phyloP scores from a whole-genome alignment of 2,329 filamentous ascomycete species.

The Sarocladiaceae sp. region DNA sequence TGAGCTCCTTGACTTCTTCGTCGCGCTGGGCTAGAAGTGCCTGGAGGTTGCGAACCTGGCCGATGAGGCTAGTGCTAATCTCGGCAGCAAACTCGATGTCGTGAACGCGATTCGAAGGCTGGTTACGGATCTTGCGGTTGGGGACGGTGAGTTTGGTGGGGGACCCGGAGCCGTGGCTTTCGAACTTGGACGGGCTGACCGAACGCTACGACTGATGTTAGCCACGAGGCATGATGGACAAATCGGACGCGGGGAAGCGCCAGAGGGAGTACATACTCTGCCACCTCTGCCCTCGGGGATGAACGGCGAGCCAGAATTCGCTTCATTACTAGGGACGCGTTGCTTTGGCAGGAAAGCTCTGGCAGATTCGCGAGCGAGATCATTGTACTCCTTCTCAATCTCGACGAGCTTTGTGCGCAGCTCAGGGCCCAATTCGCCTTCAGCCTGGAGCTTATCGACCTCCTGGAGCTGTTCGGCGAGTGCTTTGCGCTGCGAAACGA shows the following conservation, averaged over 20 bases:
- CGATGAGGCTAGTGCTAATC: slow-evolving; percentile 88
- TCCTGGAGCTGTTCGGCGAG: slow-evolving; percentile 77
- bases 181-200: slow-evolving; percentile 70
- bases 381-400: slow-evolving; percentile 91
- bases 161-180: slow-evolving; percentile 76
- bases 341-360: slow-evolving; percentile 83
- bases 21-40: slow-evolving; percentile 80
- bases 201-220: slow-evolving; percentile 47
- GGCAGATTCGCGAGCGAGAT: slow-evolving; percentile 83
- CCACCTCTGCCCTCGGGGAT: slow-evolving; percentile 45
- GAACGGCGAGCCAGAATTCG: slow-evolving; percentile 44
- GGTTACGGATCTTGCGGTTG: slow-evolving; percentile 83
- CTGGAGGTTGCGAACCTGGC: slow-evolving; percentile 90
- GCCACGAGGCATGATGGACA: background rate
- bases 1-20: slow-evolving; percentile 70
- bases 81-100: slow-evolving; percentile 98
- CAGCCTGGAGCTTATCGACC: slow-evolving; percentile 69
- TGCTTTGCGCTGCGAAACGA: slow-evolving; percentile 81
- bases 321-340: slow-evolving; percentile 66
- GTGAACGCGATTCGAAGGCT: slow-evolving; percentile 79
- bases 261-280: slow-evolving; percentile 37
- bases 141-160: slow-evolving; percentile 85
- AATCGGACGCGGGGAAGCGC: background rate
- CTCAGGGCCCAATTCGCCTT: slow-evolving; percentile 75
- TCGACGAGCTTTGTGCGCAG: slow-evolving; percentile 76